Conservation (phyloP, 1,139 yeast species). For the Taphrina wiesneri region DNA sequence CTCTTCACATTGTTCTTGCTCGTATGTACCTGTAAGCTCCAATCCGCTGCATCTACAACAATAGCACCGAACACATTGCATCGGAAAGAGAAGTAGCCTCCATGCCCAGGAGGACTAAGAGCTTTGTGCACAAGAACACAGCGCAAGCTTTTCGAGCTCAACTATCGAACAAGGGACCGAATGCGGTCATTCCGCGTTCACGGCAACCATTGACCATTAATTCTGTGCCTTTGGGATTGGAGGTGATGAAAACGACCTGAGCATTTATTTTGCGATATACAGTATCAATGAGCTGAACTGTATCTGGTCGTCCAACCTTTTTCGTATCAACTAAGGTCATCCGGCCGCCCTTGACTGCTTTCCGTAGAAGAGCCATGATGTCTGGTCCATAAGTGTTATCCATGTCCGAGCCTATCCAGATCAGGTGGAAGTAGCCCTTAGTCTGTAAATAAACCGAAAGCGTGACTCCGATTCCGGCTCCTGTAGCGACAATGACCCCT, state of each 20-base stretch:
- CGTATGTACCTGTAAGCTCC: too few species aligned
- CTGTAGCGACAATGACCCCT: conserved; percentile 32
- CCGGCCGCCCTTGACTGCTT: conserved; percentile 27
- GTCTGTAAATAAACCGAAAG: conserved; percentile 28
- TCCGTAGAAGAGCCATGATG: conserved; percentile 15
- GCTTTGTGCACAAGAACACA: too few species aligned
- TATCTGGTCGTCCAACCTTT: conserved; percentile 22
- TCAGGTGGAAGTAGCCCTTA: conserved; percentile 23
- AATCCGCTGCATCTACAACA: too few species aligned
- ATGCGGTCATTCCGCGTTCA: conserved; percentile 30
- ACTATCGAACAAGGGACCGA: conserved; percentile 30
- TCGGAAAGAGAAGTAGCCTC: too few species aligned
- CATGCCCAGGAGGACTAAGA: too few species aligned
- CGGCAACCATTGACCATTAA: conserved; percentile 28
- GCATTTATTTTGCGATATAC: conserved; percentile 24
- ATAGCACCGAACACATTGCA: too few species aligned
- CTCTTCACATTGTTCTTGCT: too few species aligned
- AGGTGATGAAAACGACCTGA: conserved; percentile 29
- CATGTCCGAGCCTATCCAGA: conserved; percentile 29
- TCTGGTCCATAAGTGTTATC: conserved; percentile 27
- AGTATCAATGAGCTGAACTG: conserved; percentile 26
- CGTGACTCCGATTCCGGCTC: conserved; percentile 33
- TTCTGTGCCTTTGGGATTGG: conserved; percentile 31
- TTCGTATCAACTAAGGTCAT: conserved; percentile 28
- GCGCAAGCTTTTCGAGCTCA: not conserved